Evolutionary conservation across 805 yeast genomes (phyloP).

Genomic region (Zygotorulaspora danielsina): DNA sequence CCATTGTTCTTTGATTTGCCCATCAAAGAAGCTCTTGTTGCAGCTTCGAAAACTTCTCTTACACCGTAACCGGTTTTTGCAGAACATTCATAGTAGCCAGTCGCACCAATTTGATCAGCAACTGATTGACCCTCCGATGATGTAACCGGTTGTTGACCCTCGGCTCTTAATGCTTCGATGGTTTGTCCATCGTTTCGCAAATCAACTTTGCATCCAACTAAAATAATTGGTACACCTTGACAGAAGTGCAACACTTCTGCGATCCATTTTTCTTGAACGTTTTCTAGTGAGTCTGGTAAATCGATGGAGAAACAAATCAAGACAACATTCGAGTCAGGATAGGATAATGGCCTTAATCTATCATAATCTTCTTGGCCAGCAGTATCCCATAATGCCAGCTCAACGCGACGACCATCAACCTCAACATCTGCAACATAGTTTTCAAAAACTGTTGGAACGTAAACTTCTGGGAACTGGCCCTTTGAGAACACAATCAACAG

Average conservation of each 20-base stretch:
- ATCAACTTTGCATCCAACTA: conserved; percentile 90
- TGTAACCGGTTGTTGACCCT: conserved; percentile 76
- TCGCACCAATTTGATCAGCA: conserved; percentile 85
- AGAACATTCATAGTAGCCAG: conserved; percentile 84
- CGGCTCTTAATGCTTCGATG: conserved; percentile 66
- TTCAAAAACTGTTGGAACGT: conserved; percentile 95
- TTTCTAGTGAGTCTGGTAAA: conserved; percentile 86
- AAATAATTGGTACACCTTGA: conserved; percentile 86
- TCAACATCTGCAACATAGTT: conserved; percentile 97
- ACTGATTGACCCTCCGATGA: conserved; percentile 79
- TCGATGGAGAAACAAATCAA: conserved; percentile 88
- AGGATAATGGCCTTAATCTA: conserved; percentile 83
- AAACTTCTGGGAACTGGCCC: conserved; percentile 90
- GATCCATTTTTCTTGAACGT: conserved; percentile 94
- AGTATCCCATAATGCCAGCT: conserved; percentile 95
- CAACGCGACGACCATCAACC: conserved; percentile 86
- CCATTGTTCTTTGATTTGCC: conserved; percentile 41
- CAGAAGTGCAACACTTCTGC: conserved; percentile 91
- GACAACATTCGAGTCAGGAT: conserved; percentile 90
- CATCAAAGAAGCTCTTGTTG: conserved; percentile 84
- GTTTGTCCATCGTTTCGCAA: conserved; percentile 78
- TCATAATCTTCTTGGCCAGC: conserved; percentile 98
- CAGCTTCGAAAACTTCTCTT: conserved; percentile 86
- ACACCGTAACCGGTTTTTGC: conserved; percentile 91
- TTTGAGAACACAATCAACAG: conserved; percentile 78